Percentiles rank a stretch among this genome's conserved stretches.
Conservation (phyloP, 1,284 basidiomycete species). For the Heterobasidion annosum region DNA sequence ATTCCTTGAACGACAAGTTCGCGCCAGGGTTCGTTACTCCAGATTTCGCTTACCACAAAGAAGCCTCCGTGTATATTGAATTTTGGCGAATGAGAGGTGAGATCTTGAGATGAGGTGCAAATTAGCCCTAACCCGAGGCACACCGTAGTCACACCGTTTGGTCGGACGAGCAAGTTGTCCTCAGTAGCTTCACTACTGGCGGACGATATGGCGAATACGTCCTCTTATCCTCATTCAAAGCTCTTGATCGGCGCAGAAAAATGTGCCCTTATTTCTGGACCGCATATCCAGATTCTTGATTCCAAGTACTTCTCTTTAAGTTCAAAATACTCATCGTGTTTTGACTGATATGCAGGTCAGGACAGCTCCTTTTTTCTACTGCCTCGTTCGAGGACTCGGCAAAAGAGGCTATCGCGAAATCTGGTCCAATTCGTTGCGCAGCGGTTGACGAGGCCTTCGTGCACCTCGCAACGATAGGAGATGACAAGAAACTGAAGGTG, state of each 20-base stretch:
- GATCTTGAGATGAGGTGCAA: too few relatives aligned
- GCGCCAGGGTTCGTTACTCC: too few relatives aligned
- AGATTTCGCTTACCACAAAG: too few relatives aligned
- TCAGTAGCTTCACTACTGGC: too few relatives aligned
- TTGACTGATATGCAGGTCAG: conserved; percentile 34
- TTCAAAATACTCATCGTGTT: neutral
- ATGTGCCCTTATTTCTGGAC: conserved; percentile 42
- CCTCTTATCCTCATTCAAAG: conserved; percentile 33
- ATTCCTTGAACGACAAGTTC: too few relatives aligned
- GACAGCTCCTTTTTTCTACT: conserved; percentile 40
- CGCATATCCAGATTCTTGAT: conserved; percentile 51
- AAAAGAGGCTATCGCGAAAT: conserved; percentile 27
- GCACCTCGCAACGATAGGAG: conserved; percentile 58
- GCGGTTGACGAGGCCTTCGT: conserved; percentile 38
- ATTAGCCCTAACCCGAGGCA: too few relatives aligned
- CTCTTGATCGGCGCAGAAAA: conserved; percentile 28
- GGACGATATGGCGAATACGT: neutral
- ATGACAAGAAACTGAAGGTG: conserved; percentile 75
- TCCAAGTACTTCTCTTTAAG: conserved; percentile 27
- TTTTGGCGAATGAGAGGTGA: too few relatives aligned
- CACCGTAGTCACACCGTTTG: too few relatives aligned
- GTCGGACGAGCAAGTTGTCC: too few relatives aligned
- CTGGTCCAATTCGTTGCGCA: conserved; percentile 54
- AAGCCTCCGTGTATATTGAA: too few relatives aligned
- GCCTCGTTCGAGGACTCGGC: conserved; percentile 21